Percentiles rank a stretch among this genome's conserved stretches.
Conservation (phyloP, 306 rosid genomes). For the Astragalus glycyphyllos region DNA sequence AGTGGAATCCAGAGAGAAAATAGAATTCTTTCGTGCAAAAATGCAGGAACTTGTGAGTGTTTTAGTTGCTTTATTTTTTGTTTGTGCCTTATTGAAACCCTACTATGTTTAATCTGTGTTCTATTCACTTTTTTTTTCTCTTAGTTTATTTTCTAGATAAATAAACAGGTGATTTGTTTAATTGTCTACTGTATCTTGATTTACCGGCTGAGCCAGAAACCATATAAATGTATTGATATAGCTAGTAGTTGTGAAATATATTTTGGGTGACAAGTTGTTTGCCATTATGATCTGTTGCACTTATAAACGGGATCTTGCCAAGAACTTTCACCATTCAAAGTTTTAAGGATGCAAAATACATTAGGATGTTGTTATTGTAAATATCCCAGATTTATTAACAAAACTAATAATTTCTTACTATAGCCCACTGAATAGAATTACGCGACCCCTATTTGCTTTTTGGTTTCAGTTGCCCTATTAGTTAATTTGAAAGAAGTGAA, state of each 20-base stretch:
- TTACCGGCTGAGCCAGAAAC: constrained; percentile 34
- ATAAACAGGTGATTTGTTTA: constrained; percentile 22
- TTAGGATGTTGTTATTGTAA: constrained; percentile 10
- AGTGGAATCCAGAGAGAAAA: constrained; percentile 78
- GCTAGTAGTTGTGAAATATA: constrained; percentile 36
- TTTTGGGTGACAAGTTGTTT: constrained; percentile 35
- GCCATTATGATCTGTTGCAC: constrained; percentile 14
- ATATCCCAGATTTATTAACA: constrained; percentile 5
- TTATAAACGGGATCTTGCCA: constrained; percentile 19
- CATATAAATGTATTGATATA: constrained; percentile 27
- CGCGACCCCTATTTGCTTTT: constrained; percentile 12
- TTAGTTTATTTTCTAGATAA: constrained; percentile 29
- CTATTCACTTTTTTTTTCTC: constrained; percentile 28
- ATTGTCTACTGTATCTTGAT: constrained; percentile 21
- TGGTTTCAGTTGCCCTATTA: constrained; percentile 26
- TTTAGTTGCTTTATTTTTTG: constrained; percentile 38
- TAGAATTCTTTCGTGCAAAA: constrained; percentile 73
- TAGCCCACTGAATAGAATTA: constrained; percentile 16
- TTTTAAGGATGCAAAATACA: constrained; percentile 34
- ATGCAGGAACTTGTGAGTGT: constrained; percentile 98
- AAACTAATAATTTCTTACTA: constrained; percentile 22
- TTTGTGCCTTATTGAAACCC: constrained; percentile 37
- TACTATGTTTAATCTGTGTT: constrained; percentile 26
- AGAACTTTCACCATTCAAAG: constrained; percentile 8
- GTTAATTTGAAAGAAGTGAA: constrained; percentile 7